A percentile compares a stretch with the other conserved stretches of the same genome.
phyloP scores from a whole-genome alignment of 176 grass and related monocot species.

The Bonia amplexicaulis region DNA sequence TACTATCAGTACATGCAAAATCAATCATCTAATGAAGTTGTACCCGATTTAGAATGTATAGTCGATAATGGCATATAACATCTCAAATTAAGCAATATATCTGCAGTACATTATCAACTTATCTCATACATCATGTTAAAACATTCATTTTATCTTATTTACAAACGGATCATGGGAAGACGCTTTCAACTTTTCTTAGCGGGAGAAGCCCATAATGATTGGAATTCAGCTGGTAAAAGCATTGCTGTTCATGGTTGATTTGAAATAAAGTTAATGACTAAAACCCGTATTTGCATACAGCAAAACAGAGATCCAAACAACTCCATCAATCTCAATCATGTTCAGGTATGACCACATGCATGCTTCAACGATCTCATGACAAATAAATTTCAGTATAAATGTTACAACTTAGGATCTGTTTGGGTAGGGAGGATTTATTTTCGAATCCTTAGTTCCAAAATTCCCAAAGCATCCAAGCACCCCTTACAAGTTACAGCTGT shows the following conservation, averaged over 20 bases:
- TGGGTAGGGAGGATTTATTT: not conserved
- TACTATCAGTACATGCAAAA: not conserved
- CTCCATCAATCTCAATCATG: not conserved
- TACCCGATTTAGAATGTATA: not conserved
- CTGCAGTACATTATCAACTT: not conserved
- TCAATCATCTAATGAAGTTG: not conserved
- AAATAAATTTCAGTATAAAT: not conserved
- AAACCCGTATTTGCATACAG: not conserved
- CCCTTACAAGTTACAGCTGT: not conserved
- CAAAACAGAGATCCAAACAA: conserved; percentile 4
- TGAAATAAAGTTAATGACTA: not conserved
- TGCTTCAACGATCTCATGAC: not conserved
- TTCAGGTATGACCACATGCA: not conserved
- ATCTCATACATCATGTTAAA: not conserved
- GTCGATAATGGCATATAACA: not conserved
- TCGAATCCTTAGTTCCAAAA: not conserved
- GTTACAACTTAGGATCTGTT: not conserved
- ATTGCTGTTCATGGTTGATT: not conserved
- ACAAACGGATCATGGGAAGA: not conserved
- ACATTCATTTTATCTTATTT: not conserved
- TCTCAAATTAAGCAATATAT: not conserved
- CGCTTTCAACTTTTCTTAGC: not conserved
- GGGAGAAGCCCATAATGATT: not conserved
- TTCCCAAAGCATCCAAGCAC: not conserved
- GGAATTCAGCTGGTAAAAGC: not conserved